A percentile compares a stretch with the other conserved stretches of the same genome.
phyloP scores from a whole-genome alignment of 768 basidiomycete genomes.

The Calvatia gigantea region DNA sequence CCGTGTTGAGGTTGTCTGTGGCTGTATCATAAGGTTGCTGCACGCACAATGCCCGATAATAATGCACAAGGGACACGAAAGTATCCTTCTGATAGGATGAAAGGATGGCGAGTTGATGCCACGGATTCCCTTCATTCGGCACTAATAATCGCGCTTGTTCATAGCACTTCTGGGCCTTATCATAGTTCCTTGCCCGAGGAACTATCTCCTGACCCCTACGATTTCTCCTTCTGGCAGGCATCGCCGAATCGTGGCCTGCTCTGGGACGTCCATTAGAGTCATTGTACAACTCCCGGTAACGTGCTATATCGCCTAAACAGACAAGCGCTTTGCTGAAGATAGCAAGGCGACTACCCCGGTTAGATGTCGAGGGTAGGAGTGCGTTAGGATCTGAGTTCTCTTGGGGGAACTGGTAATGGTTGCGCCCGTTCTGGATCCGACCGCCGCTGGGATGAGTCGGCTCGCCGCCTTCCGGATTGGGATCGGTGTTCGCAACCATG shows the following conservation, averaged over 20 bases:
- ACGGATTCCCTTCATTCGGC: conserved; percentile 90
- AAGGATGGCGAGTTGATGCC: conserved; percentile 93
- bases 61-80: conserved; percentile 79
- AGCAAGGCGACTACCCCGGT: conserved; percentile 60
- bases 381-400: conserved; percentile 41
- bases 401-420: conserved; percentile 62
- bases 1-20: conserved; percentile 75
- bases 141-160: conserved; percentile 78
- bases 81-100: conserved; percentile 80
- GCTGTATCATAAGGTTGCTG: conserved; percentile 84
- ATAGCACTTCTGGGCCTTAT: conserved; percentile 77
- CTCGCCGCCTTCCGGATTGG: conserved; percentile 16
- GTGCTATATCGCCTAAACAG: conserved; percentile 90
- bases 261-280: conserved; percentile 63
- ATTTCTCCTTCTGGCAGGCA: conserved; percentile 36
- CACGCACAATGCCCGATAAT: conserved; percentile 90
- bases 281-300: conserved; percentile 90
- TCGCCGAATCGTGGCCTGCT: conserved; percentile 66
- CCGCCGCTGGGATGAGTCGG: conserved; percentile 7
- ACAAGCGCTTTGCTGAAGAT: conserved; percentile 86
- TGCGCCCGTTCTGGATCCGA: conserved; percentile 39
- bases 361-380: conserved; percentile 26
- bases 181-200: conserved; percentile 64
- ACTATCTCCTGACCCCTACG: conserved; percentile 45
- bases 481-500: conserved; percentile 18